Evolutionary conservation across 2,329 filamentous ascomycete genomes (phyloP), one percentile per base, ranked within the genome.

Genomic region (Acrocalymma vagum): DNA sequence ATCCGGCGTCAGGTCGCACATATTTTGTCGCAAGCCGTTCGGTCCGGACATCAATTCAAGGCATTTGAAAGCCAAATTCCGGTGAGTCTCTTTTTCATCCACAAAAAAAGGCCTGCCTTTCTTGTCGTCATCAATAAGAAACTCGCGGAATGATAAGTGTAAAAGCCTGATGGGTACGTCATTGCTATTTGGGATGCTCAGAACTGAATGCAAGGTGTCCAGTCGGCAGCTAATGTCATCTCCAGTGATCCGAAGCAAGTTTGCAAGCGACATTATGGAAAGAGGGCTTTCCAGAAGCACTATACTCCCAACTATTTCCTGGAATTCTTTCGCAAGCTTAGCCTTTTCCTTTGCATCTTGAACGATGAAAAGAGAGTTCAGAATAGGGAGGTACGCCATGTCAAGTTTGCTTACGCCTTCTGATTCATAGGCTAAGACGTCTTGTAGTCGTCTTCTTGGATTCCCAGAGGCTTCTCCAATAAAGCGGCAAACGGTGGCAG

Each of bases 51-150:
- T 62, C 1, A 74, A 43, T 23, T 64, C 25, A 14, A 77, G 39
- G 47, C 73, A 77, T 11, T 52, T 18, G 10, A 23, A 38, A 0
- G 68, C 65, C 1, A 75, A 39, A 3, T 36, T 46, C 18, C 53
- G 15, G 41, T 77, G 60, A 15, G 60, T 51, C n/a, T 50, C 11
- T 31, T 43, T 51, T 42, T 72, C 65, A 15, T 76, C 37, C 53
- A 26, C 74, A 53, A 62, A 65, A 65, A 48, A 75, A 6, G 9
- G 18, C n/a, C n/a, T n/a, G n/a, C n/a, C n/a, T n/a, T n/a, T n/a
- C n/a, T n/a, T n/a, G n/a, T n/a, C n/a, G n/a, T n/a, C n/a, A n/a
- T n/a, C n/a, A n/a, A n/a, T n/a, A n/a, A n/a, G n/a, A n/a, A n/a
- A n/a, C n/a, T n/a, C n/a, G n/a, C n/a, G n/a, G n/a, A n/a, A n/a